phyloP scores from a whole-genome alignment of 2,329 filamentous ascomycete genomes.

The Paecilomyces variotii region DNA sequence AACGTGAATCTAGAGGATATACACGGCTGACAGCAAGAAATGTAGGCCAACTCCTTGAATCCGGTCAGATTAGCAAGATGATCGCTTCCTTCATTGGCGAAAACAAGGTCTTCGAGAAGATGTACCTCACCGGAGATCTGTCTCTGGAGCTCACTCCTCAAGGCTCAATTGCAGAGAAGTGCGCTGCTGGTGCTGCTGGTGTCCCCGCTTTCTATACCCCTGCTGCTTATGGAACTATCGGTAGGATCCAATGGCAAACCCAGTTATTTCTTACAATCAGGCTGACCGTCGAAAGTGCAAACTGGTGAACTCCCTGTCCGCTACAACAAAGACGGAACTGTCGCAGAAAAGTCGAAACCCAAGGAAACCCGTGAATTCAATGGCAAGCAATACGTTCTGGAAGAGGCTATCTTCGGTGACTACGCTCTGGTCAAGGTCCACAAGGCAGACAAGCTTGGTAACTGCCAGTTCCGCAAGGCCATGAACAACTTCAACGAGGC shows the following conservation, averaged over 20 bases:
- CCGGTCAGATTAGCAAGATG: constrained; percentile 66
- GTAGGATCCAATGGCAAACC: constrained; percentile 8
- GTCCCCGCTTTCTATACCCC: constrained; percentile 83
- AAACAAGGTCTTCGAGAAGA: constrained; percentile 79
- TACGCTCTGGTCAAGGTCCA: constrained; percentile 69
- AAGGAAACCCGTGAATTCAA: constrained; percentile 67
- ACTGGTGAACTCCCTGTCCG: constrained; percentile 56
- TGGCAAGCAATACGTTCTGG: constrained; percentile 66
- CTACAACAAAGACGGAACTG: constrained; percentile 70
- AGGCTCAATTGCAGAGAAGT: constrained; percentile 80
- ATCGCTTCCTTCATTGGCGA: constrained; percentile 69
- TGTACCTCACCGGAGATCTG: constrained; percentile 77
- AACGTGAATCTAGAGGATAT: not conserved
- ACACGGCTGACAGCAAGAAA: not conserved
- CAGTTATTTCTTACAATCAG: too few relatives aligned
- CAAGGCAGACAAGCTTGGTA: constrained; percentile 69
- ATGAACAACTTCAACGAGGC: constrained; percentile 67
- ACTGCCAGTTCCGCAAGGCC: constrained; percentile 69
- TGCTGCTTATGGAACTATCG: constrained; percentile 68
- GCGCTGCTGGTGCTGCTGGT: constrained; percentile 74
- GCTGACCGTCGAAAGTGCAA: constrained; percentile 30
- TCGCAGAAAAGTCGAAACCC: constrained; percentile 61
- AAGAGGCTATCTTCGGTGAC: constrained; percentile 67
- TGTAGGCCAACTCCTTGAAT: constrained; percentile 57
- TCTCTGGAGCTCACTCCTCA: constrained; percentile 85